phyloP scores from a whole-genome alignment of 495 filamentous ascomycete species.

The Trichocladium uniseriatum region DNA sequence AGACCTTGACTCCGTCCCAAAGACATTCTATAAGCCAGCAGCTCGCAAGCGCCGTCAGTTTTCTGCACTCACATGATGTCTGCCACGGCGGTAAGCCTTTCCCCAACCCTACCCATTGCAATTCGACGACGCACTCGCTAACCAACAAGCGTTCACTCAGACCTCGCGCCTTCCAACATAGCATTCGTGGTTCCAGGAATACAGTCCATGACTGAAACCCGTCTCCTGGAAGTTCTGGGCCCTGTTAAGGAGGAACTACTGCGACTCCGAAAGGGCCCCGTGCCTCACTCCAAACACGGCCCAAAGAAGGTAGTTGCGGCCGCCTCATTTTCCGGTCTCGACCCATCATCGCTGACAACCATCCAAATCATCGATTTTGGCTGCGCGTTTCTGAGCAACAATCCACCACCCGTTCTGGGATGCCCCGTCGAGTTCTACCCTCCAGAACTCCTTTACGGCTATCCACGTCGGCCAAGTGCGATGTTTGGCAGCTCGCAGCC shows the following conservation, averaged over 20 bases:
- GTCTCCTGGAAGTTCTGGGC: neutral
- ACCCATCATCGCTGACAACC: neutral
- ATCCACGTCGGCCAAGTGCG: neutral
- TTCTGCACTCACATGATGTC: slow-evolving; percentile 1
- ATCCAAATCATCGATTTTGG: slow-evolving; percentile 3
- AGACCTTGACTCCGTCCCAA: neutral
- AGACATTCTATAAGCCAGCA: neutral
- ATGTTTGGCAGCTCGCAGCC: slow-evolving; percentile 4
- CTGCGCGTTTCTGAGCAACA: neutral
- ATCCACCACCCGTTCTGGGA: neutral
- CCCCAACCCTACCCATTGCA: neutral
- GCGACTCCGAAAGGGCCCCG: slow-evolving; percentile 1
- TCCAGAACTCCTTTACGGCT: neutral
- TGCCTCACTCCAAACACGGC: neutral
- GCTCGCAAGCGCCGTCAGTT: slow-evolving; percentile 4
- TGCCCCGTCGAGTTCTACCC: neutral
- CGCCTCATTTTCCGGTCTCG: neutral
- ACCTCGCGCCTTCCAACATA: neutral
- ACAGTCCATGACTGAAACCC: neutral
- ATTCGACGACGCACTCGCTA: neutral
- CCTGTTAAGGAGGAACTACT: neutral
- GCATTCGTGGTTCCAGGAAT: neutral
- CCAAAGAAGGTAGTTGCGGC: neutral
- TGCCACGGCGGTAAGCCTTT: neutral
- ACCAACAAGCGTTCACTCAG: neutral